A percentile compares a stretch with the other conserved stretches of the same genome.
Conservation (phyloP, 192 early-diverging fungal genomes). For the Podila epicladia region DNA sequence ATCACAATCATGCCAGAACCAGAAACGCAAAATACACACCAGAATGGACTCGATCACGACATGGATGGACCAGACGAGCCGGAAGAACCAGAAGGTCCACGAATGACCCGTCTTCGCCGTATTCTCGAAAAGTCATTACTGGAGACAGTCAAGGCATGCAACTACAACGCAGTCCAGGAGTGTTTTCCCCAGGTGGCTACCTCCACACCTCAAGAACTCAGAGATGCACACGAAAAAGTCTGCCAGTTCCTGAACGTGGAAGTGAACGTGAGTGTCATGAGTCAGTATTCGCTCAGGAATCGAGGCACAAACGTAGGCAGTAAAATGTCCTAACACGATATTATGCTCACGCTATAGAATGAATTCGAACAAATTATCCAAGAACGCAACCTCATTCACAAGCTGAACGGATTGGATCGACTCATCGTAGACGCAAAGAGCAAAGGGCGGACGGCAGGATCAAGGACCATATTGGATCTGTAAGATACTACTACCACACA, state of each 20-base stretch:
- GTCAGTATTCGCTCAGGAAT: background rate
- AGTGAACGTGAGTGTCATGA: conserved; percentile 16
- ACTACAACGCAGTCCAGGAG: conserved; percentile 38
- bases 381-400: conserved; percentile 41
- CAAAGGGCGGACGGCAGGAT: conserved; percentile 39
- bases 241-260: conserved; percentile 35
- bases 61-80: background rate
- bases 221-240: conserved; percentile 40
- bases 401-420: conserved; percentile 44
- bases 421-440: conserved; percentile 31
- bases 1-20: no score
- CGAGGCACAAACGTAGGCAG: background rate
- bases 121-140: conserved; percentile 35
- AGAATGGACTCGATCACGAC: no score
- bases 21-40: no score
- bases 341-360: conserved; percentile 7
- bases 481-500: background rate
- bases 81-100: conserved; percentile 37
- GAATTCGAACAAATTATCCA: conserved; percentile 44
- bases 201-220: conserved; percentile 16
- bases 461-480: conserved; percentile 39
- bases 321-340: background rate
- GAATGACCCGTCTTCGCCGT: conserved; percentile 44
- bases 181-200: conserved; percentile 26
- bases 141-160: conserved; percentile 45